Base-by-base conservation (phyloP, 2,329 filamentous ascomycete species). In the Zarea fungicola region DNA sequence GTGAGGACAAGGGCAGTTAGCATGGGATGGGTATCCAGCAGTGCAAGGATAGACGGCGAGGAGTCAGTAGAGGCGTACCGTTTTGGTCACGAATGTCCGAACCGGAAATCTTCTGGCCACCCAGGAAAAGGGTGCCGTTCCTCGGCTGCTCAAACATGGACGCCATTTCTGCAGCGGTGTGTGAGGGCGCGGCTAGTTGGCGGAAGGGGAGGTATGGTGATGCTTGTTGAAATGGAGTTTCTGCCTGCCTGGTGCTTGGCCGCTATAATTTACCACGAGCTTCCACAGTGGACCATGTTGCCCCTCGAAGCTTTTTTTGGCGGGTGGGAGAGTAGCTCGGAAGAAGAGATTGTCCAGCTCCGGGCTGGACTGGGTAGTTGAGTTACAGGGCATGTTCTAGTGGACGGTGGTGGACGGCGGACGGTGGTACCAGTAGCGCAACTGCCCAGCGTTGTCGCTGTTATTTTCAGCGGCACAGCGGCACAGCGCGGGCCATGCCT, bases 31-130 rank as follows among this genome's bases (percentile, higher is more conserved):
- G n/a, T n/a, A n/a, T n/a, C n/a, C n/a, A n/a, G n/a, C n/a, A n/a
- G n/a, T n/a, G n/a, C n/a, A n/a, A n/a, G n/a, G n/a, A n/a, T n/a
- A 13, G 16, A 16, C 31, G 40, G 47, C 32, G 35, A 44, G 40
- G 47, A 37, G 32, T 41, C 54, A 48, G 52, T 18, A n/a, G 37
- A 56, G 52, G 56, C 66, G 66, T 75, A 88, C 87, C 87, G 77
- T 96, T 97, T 73, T 97, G 91, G 67, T 99, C 93, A 67, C 93
- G 83, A 68, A 99, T 95, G 73, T 99, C 93, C 62, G 89, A 78
- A 59, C 93, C 93, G 60, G 89, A 96, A 71, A 97, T 95, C 82
- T 99, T 99, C 73, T 89, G 84, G 67, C 93, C 93, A 60, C 93
- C 93, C 55, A 99, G 81, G 76, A 99, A 99, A 62, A 99, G 80